These are phyloP conservation scores for Phytophthora tubulina DNA, from an alignment of 352 stramenopile species.

Conservation along the genomic window DNA sequence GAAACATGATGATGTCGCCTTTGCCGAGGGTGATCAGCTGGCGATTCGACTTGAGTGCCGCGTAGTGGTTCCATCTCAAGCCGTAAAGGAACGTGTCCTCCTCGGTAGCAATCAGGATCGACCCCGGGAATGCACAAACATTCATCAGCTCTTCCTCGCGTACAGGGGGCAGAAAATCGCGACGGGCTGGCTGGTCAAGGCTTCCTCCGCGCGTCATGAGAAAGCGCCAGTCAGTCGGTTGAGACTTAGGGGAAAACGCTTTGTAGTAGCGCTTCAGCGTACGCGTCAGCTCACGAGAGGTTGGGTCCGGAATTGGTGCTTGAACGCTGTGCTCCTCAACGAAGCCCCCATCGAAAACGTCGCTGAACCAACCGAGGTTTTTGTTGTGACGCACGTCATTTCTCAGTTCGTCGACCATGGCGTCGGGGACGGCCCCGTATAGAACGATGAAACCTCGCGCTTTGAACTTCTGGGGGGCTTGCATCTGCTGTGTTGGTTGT, in stretches of 20 bases:
- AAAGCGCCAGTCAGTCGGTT: background rate
- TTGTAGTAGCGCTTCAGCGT: too few species aligned
- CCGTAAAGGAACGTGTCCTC: background rate
- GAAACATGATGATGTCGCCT: conserved; percentile 10
- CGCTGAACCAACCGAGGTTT: too few species aligned
- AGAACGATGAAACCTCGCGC: too few species aligned
- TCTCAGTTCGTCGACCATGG: too few species aligned
- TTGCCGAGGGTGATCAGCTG: background rate
- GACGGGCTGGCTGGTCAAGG: background rate
- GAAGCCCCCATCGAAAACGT: too few species aligned
- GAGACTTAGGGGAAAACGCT: background rate
- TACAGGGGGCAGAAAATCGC: background rate
- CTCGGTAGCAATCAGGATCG: background rate
- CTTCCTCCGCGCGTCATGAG: background rate
- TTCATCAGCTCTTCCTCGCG: background rate
- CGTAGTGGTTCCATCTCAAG: conserved; percentile 1
- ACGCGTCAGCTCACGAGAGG: too few species aligned
- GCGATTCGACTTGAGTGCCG: background rate
- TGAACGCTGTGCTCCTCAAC: too few species aligned
- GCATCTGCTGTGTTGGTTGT: too few species aligned
- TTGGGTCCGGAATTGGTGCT: too few species aligned
- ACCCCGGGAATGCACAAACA: background rate
- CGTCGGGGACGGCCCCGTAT: too few species aligned
- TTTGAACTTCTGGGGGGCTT: too few species aligned
- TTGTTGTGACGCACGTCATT: too few species aligned